A percentile compares a stretch with the other conserved stretches of the same genome.
These are phyloP conservation scores for Syncephalis plumigaleata DNA, from an alignment of 371 early-diverging fungal genomes.

Conservation along the genomic window DNA sequence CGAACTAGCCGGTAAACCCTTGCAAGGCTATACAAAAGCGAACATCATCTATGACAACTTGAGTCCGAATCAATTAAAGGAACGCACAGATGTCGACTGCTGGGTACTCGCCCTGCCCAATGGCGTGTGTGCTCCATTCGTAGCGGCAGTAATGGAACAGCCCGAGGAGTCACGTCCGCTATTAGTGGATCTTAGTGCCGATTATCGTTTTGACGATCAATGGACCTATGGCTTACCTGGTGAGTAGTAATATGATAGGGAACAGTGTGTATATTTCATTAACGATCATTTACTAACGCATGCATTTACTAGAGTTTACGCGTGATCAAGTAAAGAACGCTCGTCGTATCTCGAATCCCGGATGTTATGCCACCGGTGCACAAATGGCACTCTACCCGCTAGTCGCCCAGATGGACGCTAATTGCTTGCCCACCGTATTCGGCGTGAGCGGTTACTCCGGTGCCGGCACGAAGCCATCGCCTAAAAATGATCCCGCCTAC, in stretches of 20 bases:
- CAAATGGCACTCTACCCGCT: slow-evolving; percentile 79
- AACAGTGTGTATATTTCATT: too few relatives aligned
- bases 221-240: slow-evolving; percentile 90
- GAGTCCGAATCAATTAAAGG: slow-evolving; percentile 47
- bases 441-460: slow-evolving; percentile 95
- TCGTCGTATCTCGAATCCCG: slow-evolving; percentile 80
- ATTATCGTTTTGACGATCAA: slow-evolving; percentile 66
- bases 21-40: slow-evolving; percentile 54
- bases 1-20: slow-evolving; percentile 72
- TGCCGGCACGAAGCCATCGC: slow-evolving; percentile 88
- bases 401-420: slow-evolving; percentile 34
- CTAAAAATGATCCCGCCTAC: slow-evolving; percentile 77
- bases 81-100: slow-evolving; percentile 54
- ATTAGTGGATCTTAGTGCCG: slow-evolving; percentile 80
- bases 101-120: slow-evolving; percentile 96
- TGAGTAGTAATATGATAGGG: slow-evolving; percentile 1
- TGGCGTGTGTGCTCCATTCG: slow-evolving; percentile 79
- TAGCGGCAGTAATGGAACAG: slow-evolving; percentile 52
- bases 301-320: slow-evolving; percentile 33
- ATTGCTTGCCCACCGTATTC: slow-evolving; percentile 59
- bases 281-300: background rate
- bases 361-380: slow-evolving; percentile 94
- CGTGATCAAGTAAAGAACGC: slow-evolving; percentile 33
- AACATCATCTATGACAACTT: slow-evolving; percentile 59
- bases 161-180: slow-evolving; percentile 40